A percentile compares a stretch with the other conserved stretches of the same genome.
phyloP scores from a whole-genome alignment of 1,284 basidiomycete genomes.

The Tylopilus orsonianus region DNA sequence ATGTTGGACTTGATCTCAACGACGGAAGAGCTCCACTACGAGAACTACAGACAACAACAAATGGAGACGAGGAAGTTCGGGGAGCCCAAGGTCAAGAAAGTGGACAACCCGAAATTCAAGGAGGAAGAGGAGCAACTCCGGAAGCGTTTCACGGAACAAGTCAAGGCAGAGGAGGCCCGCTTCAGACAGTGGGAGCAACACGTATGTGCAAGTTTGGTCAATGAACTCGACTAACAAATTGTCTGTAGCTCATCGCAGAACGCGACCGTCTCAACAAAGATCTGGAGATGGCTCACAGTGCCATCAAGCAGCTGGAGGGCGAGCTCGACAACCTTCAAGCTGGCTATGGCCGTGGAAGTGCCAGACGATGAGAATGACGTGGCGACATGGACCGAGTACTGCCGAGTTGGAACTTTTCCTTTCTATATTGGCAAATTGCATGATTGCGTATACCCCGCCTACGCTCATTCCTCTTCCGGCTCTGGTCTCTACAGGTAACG shows the following conservation, averaged over 20 bases:
- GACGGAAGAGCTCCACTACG: slow-evolving; percentile 96
- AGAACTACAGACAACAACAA: slow-evolving; percentile 97
- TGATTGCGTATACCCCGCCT: slow-evolving; percentile 28
- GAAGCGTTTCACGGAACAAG: slow-evolving; percentile 99
- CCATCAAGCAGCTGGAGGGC: slow-evolving; percentile 87
- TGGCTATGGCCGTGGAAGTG: slow-evolving; percentile 77
- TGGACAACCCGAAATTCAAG: slow-evolving; percentile 99
- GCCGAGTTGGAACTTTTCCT: slow-evolving; percentile 5
- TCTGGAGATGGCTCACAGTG: slow-evolving; percentile 86
- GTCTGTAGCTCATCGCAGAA: slow-evolving; percentile 84
- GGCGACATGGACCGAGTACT: background rate
- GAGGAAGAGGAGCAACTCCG: slow-evolving; percentile 97
- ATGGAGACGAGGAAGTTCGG: slow-evolving; percentile 99
- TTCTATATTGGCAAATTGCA: slow-evolving; percentile 7
- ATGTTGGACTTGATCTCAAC: slow-evolving; percentile 98
- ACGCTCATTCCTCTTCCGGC: slow-evolving; percentile 17
- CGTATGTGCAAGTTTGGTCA: slow-evolving; percentile 47
- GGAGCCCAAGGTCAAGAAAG: slow-evolving; percentile 97
- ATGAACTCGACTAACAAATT: slow-evolving; percentile 17
- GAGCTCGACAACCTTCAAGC: slow-evolving; percentile 88
- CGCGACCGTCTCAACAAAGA: slow-evolving; percentile 97
- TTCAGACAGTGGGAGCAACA: slow-evolving; percentile 99
- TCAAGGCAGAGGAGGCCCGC: slow-evolving; percentile 96
- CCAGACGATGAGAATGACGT: slow-evolving; percentile 54
- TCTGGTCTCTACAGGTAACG: slow-evolving; percentile 7